Percentiles rank a stretch among this genome's conserved stretches.
phyloP scores from a whole-genome alignment of 2,329 filamentous ascomycete species.

The Cladophialophora carrionii region DNA sequence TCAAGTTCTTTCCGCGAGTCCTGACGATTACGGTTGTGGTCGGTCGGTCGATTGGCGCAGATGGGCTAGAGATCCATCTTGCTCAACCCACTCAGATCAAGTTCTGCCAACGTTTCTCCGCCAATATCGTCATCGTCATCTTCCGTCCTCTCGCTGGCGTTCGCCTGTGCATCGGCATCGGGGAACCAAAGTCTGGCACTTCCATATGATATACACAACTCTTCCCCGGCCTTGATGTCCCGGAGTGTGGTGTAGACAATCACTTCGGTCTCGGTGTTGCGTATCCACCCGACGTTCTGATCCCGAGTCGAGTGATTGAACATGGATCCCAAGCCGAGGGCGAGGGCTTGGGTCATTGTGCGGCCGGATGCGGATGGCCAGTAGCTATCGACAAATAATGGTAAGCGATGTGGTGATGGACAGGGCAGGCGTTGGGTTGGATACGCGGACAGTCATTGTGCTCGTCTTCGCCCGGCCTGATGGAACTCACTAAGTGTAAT shows the following conservation, averaged over 20 bases:
- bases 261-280: conserved; percentile 48
- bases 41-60: background rate
- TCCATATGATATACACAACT: conserved; percentile 52
- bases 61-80: conserved; percentile 27
- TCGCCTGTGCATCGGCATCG: conserved; percentile 35
- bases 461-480: background rate
- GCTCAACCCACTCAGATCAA: conserved; percentile 34
- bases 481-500: conserved; percentile 57
- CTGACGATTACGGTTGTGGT: background rate
- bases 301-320: conserved; percentile 57
- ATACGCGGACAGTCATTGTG: background rate
- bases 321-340: conserved; percentile 58
- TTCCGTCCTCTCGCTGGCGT: background rate
- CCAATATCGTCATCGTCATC: conserved; percentile 21
- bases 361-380: conserved; percentile 39
- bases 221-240: conserved; percentile 54
- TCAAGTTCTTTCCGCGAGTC: background rate
- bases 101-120: conserved; percentile 22
- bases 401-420: background rate
- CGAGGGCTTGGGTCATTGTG: conserved; percentile 53
- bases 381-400: conserved; percentile 33
- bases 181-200: conserved; percentile 39
- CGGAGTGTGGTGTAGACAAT: conserved; percentile 54
- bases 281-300: conserved; percentile 58
- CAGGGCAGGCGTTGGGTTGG: background rate